Evolutionary conservation across 257 asterid genomes (phyloP).

Genomic region (Catharanthus roseus): DNA sequence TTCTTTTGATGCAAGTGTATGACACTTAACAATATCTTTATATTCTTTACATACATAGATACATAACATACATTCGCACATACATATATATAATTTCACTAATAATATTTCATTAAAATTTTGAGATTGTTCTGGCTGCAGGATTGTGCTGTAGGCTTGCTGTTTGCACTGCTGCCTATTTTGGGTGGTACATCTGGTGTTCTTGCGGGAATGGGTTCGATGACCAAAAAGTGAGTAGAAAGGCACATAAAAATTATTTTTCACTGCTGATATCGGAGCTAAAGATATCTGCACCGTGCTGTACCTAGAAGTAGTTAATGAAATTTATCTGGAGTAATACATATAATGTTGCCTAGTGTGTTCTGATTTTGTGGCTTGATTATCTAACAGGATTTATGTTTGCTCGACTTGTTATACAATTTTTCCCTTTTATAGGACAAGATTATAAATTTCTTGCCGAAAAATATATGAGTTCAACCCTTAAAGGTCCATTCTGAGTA

Average conservation of each 20-base stretch:
- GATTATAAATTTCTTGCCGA: background rate
- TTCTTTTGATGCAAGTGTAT: conserved; percentile 12
- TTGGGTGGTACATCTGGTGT: conserved; percentile 85
- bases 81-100: conserved; percentile 10
- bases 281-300: background rate
- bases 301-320: background rate
- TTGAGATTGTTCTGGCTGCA: conserved; percentile 36
- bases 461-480: background rate
- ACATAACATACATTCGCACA: no score
- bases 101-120: conserved; percentile 14
- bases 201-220: conserved; percentile 65
- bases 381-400: background rate
- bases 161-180: conserved; percentile 83
- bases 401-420: background rate
- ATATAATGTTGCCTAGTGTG: background rate
- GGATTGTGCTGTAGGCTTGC: conserved; percentile 88
- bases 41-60: conserved; percentile 7
- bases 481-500: background rate
- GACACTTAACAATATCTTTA: conserved; percentile 1
- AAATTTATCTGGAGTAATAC: background rate
- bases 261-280: background rate
- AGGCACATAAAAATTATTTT: background rate
- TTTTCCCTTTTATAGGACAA: conserved; percentile 33
- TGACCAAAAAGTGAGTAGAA: conserved; percentile 58
- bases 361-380: conserved; percentile 6